Evolutionary conservation across 768 basidiomycete genomes (phyloP), one percentile per base, ranked within the genome.

Genomic region (Leccinum pellstonianum): DNA sequence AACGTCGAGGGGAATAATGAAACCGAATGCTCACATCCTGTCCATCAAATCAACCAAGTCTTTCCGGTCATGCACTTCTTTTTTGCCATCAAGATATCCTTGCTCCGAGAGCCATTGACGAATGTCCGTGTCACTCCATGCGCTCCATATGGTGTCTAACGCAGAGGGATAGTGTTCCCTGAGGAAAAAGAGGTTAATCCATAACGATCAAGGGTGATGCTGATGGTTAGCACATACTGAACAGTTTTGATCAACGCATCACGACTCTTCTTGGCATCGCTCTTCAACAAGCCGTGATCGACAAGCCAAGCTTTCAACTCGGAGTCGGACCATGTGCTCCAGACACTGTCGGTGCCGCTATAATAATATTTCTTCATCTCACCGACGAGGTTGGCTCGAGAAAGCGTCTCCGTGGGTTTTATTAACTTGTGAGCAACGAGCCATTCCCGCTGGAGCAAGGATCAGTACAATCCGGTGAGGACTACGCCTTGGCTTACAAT

Each of bases 341-440:
- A 91, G 38, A 86, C 84, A 15, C 74, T 70, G 50, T 89, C 83
- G 52, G 75, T 69, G 12, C 74, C 64, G 54, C 74, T 75, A 68
- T 91, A 95, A 70, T 96, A 93, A 68, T 94, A 95, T 31, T 79
- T 77, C 59, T 85, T 78, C 90, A 97, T 92, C 52, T 86, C 72
- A 17, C 77, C 79, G 41, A 84, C 64, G 35, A 95, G 81, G 56
- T 81, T 78, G 53, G 85, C 81, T 47, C 86, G 61, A 33, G 81
- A 54, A 76, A 75, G 57, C 60, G 86, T 83, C n/a, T 82, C 71
- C 17, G 81, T 71, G 66, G 86, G 74, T 68, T 87, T 81, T 66
- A 94, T 77, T 64, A 97, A 75, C 59, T 87, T 83, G 71, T 94
- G 93, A 9, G 82, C 74, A 14, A 91, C 77, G 50, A 97, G 88